These are phyloP conservation scores for Picochlorum sp. DNA, from an alignment of 139 green algal species.

Conservation along the genomic window DNA sequence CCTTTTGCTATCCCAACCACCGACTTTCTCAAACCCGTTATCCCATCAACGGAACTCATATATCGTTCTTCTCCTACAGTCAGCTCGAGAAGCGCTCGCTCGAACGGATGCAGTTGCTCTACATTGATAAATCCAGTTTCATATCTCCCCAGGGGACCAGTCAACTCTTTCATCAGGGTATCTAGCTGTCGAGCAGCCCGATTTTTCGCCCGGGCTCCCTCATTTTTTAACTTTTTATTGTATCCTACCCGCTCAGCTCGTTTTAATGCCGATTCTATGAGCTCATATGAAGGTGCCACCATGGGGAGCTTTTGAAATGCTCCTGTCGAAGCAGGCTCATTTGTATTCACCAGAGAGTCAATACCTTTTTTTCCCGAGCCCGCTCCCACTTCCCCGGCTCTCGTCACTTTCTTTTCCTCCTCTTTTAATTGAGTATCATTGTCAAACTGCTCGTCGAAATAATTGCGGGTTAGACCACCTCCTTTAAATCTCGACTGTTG, in stretches of 20 bases:
- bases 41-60: conserved; percentile 29
- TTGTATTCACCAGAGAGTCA: background rate
- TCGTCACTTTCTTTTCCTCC: no score
- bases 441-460: no score
- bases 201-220: conserved; percentile 57
- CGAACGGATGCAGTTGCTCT: conserved; percentile 76
- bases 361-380: no score
- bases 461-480: no score
- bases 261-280: conserved; percentile 49
- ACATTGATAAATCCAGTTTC: conserved; percentile 55
- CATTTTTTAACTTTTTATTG: conserved; percentile 55
- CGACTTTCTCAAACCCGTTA: conserved; percentile 19
- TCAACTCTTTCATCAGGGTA: conserved; percentile 57
- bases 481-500: no score
- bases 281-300: conserved; percentile 47
- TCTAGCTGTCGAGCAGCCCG: conserved; percentile 56
- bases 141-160: conserved; percentile 33
- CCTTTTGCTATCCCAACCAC: conserved; percentile 57
- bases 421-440: no score
- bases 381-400: no score
- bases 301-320: conserved; percentile 47
- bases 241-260: conserved; percentile 20
- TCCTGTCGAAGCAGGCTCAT: conserved; percentile 1
- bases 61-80: conserved; percentile 63
- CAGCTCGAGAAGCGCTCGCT: conserved; percentile 77